These are phyloP conservation scores for Allium fistulosum DNA, from an alignment of 106 monocot species.

Conservation along the genomic window DNA sequence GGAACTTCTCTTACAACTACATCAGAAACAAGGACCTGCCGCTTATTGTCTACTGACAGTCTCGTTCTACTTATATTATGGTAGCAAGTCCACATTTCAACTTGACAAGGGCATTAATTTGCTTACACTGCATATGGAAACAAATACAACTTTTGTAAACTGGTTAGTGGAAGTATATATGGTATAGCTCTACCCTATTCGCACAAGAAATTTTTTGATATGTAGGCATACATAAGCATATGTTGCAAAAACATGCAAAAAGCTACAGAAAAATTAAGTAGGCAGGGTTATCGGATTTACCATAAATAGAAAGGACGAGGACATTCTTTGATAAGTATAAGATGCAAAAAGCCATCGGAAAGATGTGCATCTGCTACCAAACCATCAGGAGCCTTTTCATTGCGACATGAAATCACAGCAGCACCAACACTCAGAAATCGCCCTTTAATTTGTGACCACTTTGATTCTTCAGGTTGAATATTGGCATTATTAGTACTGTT, in stretches of 20 bases:
- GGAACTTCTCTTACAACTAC: no score
- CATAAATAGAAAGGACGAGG: constrained; percentile 76
- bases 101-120: no score
- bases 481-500: constrained; percentile 1
- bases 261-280: no score
- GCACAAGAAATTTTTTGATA: neutral
- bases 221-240: neutral
- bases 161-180: no score
- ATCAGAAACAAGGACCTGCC: no score
- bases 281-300: constrained; percentile 23
- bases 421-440: constrained; percentile 79
- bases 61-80: no score
- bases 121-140: no score
- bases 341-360: constrained; percentile 90
- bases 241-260: no score
- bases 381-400: constrained; percentile 92
- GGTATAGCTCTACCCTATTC: no score
- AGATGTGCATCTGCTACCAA: constrained; percentile 87
- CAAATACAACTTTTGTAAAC: no score
- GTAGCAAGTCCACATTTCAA: no score
- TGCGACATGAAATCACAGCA: constrained; percentile 89
- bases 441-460: constrained; percentile 57
- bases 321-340: constrained; percentile 81
- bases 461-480: constrained; percentile 21
- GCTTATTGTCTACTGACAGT: no score